Percentiles rank a stretch among this genome's conserved stretches.
Evolutionary conservation across 441 rosid genomes (phyloP).

Genomic region (Arabidopsis lyrata): DNA sequence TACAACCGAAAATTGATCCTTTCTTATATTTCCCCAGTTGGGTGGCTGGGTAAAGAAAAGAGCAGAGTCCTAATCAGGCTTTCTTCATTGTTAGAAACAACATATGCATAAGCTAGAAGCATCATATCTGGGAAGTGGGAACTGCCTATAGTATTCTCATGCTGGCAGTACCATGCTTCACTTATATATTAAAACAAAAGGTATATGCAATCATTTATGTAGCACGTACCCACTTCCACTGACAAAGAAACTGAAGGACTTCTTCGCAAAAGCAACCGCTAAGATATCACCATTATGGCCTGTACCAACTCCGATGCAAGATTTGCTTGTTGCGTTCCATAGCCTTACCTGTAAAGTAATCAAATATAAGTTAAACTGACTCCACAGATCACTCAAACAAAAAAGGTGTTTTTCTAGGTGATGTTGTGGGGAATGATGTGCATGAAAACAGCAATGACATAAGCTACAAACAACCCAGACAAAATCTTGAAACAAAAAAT

Average conservation of each 20-base stretch:
- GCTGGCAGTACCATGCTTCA: conserved; percentile 32
- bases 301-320: conserved; percentile 84
- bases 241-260: conserved; percentile 70
- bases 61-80: conserved; percentile 17
- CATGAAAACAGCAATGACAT: conserved; percentile 16
- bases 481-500: conserved; percentile 4
- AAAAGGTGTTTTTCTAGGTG: background rate
- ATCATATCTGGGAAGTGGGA: conserved; percentile 11
- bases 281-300: conserved; percentile 96
- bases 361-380: conserved; percentile 22
- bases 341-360: conserved; percentile 73
- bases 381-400: conserved; percentile 6
- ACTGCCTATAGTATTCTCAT: conserved; percentile 9
- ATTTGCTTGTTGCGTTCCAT: conserved; percentile 75
- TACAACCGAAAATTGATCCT: background rate
- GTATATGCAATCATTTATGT: conserved; percentile 12
- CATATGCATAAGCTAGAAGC: conserved; percentile 29
- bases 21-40: conserved; percentile 21
- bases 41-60: conserved; percentile 28
- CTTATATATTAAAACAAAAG: conserved; percentile 26
- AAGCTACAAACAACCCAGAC: conserved; percentile 9
- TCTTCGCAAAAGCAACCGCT: conserved; percentile 92
- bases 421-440: conserved; percentile 14
- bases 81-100: conserved; percentile 6
- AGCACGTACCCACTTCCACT: conserved; percentile 90